Percentiles rank a stretch among this genome's conserved stretches.
Evolutionary conservation across 2,329 filamentous ascomycete genomes (phyloP).

Genomic region (Gremmenia infestans): DNA sequence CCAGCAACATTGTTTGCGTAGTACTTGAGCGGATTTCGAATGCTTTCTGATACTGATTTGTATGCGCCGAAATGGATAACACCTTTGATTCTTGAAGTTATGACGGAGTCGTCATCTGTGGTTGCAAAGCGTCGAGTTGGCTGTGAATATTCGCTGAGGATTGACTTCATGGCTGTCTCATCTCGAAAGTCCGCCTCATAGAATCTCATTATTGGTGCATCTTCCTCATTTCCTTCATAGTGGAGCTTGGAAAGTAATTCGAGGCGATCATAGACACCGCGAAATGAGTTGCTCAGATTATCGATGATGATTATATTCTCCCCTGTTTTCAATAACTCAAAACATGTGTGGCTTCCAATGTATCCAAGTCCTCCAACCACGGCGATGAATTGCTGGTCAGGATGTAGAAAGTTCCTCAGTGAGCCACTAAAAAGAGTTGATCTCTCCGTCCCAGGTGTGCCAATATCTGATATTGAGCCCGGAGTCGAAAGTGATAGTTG

Average conservation of each 20-base stretch:
- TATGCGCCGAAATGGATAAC: slow-evolving; percentile 65
- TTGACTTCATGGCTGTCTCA: slow-evolving; percentile 13
- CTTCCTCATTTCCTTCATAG: slow-evolving; percentile 7
- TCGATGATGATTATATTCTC: slow-evolving; percentile 40
- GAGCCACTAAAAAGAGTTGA: not conserved
- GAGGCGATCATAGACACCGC: slow-evolving; percentile 20
- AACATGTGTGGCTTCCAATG: slow-evolving; percentile 45
- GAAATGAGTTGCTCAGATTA: slow-evolving; percentile 34
- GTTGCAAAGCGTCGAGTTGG: slow-evolving; percentile 35
- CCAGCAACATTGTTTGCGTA: slow-evolving; percentile 63
- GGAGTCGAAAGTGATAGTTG: not conserved
- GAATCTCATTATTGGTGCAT: slow-evolving; percentile 20
- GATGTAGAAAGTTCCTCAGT: not conserved
- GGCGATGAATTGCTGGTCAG: not conserved
- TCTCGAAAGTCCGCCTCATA: slow-evolving; percentile 28
- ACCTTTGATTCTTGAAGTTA: slow-evolving; percentile 47
- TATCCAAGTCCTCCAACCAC: slow-evolving; percentile 44
- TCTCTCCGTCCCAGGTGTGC: not conserved
- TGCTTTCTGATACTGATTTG: slow-evolving; percentile 61
- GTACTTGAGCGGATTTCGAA: slow-evolving; percentile 53
- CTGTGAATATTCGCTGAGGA: slow-evolving; percentile 20
- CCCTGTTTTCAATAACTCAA: slow-evolving; percentile 43
- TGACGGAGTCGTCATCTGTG: not conserved
- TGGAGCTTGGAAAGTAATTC: slow-evolving; percentile 18
- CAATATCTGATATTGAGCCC: not conserved